A percentile compares a stretch with the other conserved stretches of the same genome.
These are phyloP conservation scores for Apiotrichum mycotoxinovorans DNA, from an alignment of 1,284 basidiomycete species.

Conservation along the genomic window DNA sequence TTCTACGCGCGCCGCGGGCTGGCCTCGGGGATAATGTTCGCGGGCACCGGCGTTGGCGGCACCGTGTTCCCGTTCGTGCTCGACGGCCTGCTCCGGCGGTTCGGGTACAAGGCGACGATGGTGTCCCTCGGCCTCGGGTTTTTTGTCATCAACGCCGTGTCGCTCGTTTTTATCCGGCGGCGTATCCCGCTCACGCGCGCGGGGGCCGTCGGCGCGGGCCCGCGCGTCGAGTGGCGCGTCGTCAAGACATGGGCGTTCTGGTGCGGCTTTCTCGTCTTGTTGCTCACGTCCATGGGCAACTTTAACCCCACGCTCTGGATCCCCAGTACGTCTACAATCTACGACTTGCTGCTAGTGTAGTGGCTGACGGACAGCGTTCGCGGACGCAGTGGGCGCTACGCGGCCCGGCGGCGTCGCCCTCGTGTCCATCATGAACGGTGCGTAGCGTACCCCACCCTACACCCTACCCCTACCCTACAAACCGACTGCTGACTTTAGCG, in stretches of 20 bases:
- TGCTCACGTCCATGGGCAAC: slow-evolving; percentile 44
- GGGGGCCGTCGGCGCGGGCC: background rate
- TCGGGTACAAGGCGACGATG: slow-evolving; percentile 46
- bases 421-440: slow-evolving; percentile 47
- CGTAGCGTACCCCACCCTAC: no score
- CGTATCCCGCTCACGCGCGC: slow-evolving; percentile 29
- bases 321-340: no score
- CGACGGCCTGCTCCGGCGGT: slow-evolving; percentile 28
- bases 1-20: slow-evolving; percentile 39
- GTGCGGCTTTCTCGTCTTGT: slow-evolving; percentile 33
- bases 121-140: slow-evolving; percentile 36
- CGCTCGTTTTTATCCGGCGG: slow-evolving; percentile 38
- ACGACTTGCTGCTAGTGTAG: no score
- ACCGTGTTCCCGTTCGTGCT: slow-evolving; percentile 44
- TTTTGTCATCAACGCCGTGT: slow-evolving; percentile 26
- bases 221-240: slow-evolving; percentile 25
- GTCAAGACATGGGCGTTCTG: slow-evolving; percentile 28
- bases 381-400: slow-evolving; percentile 33
- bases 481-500: slow-evolving; percentile 8
- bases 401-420: slow-evolving; percentile 39
- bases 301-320: slow-evolving; percentile 48
- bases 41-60: slow-evolving; percentile 43
- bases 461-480: background rate
- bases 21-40: slow-evolving; percentile 42
- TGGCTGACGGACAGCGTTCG: no score